These are phyloP conservation scores for Ogataea nonfermentans DNA, from an alignment of 805 yeast species.

Conservation along the genomic window DNA sequence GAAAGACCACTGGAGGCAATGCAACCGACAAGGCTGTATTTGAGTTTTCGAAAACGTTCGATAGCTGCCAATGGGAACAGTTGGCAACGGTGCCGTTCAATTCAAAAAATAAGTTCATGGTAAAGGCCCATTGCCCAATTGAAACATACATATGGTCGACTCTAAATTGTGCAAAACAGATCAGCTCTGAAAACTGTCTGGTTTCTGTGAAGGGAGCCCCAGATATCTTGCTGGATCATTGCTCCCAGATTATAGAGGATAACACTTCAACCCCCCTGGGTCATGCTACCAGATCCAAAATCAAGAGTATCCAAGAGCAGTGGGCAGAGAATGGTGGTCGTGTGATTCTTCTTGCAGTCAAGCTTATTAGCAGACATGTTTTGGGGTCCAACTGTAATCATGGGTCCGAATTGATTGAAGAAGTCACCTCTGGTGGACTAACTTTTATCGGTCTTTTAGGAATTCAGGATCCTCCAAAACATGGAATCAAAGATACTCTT, in stretches of 20 bases:
- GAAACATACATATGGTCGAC: constrained; percentile 29
- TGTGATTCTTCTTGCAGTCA: constrained; percentile 2
- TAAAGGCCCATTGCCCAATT: constrained; percentile 9
- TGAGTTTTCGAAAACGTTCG: constrained; percentile 33
- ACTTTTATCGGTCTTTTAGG: constrained; percentile 40
- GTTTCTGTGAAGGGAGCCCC: constrained; percentile 45
- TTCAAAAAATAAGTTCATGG: constrained; percentile 45
- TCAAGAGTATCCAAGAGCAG: no score
- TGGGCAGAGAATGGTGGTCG: background rate
- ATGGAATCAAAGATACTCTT: constrained; percentile 35
- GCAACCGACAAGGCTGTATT: constrained; percentile 49
- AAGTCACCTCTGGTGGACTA: constrained; percentile 19
- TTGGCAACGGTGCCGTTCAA: constrained; percentile 39
- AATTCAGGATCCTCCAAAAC: constrained; percentile 44
- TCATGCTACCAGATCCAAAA: no score
- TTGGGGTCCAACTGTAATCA: background rate
- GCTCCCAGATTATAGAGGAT: constrained; percentile 23
- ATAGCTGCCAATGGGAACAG: constrained; percentile 25
- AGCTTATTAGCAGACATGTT: no score
- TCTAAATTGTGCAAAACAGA: constrained; percentile 5
- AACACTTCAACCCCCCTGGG: constrained; percentile 15
- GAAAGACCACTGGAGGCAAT: constrained; percentile 37
- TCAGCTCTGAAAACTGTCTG: background rate
- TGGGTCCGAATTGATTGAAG: constrained; percentile 8
- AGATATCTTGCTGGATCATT: constrained; percentile 38